Evolutionary conservation across 2,329 filamentous ascomycete genomes (phyloP), one percentile per base, ranked within the genome.

Genomic region (Emmonsia crescens): DNA sequence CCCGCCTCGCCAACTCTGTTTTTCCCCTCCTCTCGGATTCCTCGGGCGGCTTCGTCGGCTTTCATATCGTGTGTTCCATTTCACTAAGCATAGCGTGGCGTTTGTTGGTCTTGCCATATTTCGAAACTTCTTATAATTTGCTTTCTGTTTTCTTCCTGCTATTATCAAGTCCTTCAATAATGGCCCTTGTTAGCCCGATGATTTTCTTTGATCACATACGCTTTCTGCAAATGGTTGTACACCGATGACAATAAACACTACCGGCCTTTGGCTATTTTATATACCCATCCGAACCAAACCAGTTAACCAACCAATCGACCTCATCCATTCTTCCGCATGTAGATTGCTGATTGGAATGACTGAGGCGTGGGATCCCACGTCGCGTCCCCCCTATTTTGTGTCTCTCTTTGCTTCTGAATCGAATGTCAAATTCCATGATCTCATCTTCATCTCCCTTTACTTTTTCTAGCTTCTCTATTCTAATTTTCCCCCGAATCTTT

Each of bases 61-160:
- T 38, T 55, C 3, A 55, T 55, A 38, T 55, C 9, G 24, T 31
- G 10, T n/a, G 33, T 44, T 46, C 24, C 5, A 2, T 57, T 57
- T n/a, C 51, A 24, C 27, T 61, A 24, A 40, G 54, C 60, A 59
- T 61, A 58, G 40, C 60, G 33, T 51, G 52, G 60, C 46, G 60
- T 52, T 52, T 55, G 51, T 38, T 48, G 49, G 38, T 33, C 36
- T 29, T 61, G 57, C 40, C 40, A 31, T 57, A 21, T 33, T 49
- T 54, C 16, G 48, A n/a, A 52, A 10, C 19, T 31, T 52, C 21
- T 16, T 27, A 31, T 52, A 19, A 52, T 52, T 31, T 52, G 16
- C 27, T 6, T 16, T 3, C 21, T n/a, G 5, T 33, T 33, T 52
- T 16, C 10, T 2, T 19, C 14, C 2, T n/a, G 3, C 16, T 3